phyloP scores from a whole-genome alignment of 176 grass and related monocot species.

The Lolium multiflorum region DNA sequence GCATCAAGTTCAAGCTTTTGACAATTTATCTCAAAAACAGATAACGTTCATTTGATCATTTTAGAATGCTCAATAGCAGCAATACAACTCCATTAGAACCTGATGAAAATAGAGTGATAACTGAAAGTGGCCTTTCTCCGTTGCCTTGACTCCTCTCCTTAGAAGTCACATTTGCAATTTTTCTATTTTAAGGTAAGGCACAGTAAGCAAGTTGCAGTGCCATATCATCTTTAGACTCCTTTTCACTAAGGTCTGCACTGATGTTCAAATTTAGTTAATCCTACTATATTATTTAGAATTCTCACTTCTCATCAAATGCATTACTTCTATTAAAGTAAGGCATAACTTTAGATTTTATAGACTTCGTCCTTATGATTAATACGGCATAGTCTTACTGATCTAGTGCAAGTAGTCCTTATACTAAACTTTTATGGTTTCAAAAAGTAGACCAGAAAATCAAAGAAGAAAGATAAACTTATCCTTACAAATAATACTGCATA shows the following conservation, averaged over 20 bases:
- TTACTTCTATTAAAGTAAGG: conserved; percentile 15
- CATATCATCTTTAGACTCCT: conserved; percentile 3
- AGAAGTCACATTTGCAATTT: conserved; percentile 25
- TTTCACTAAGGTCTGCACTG: neutral
- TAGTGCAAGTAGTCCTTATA: neutral
- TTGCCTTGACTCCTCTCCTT: conserved; percentile 15
- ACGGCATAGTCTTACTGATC: neutral
- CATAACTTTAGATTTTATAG: neutral
- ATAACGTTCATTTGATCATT: conserved; percentile 5
- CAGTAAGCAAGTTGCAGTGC: conserved; percentile 16
- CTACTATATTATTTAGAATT: neutral
- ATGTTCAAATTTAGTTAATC: neutral
- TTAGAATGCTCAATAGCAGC: conserved; percentile 5
- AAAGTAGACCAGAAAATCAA: neutral
- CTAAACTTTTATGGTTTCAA: neutral
- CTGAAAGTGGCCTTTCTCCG: conserved; percentile 12
- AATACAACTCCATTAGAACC: conserved; percentile 26
- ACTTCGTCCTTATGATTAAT: conserved; percentile 10
- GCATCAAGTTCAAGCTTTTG: conserved; percentile 6
- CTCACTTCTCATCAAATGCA: neutral
- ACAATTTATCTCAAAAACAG: conserved; percentile 27
- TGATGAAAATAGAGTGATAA: neutral
- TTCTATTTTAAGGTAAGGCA: neutral
- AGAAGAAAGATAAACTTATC: neutral
- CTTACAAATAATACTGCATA: conserved; percentile 1